Evolutionary conservation across 306 rosid species (phyloP), one percentile per base, ranked within the genome.

Genomic region (Alnus rubra): DNA sequence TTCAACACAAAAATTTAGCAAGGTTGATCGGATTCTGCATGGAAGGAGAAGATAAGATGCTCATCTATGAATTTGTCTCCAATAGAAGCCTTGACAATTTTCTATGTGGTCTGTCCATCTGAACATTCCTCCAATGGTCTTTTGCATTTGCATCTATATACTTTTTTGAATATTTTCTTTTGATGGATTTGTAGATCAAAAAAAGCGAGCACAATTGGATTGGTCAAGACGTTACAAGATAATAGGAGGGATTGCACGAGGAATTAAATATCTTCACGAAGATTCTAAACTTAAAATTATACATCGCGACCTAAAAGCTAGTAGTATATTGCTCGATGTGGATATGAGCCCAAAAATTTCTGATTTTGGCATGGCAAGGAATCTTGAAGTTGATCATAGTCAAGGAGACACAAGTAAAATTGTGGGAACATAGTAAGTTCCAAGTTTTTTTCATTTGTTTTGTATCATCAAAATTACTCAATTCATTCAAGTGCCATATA

Each of bases 241-340:
- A n/a, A 75, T 85, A 2, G 74, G 42, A 0, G 88, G 79, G 13
- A 85, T 85, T 60, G 79, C 81, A 74, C 45, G 56, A 45, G 85
- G 85, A 37, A 49, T 85, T n/a, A 16, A 75, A 4, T 81, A 78
- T 65, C 83, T 81, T 35, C 88, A 81, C 7, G 69, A 85, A 16
- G 86, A 85, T 60, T 85, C 86, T 37, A 33, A 75, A 7, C 79
- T 78, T 31, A 78, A 37, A 47, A 81, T 85, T 71, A 81, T 82
- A 8, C 88, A 82, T 55, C 81, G 85, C 2, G 81, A 81, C 63
- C 83, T 85, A 8, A 85, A 85, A 71, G 72, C 85, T 0, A 81
- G 81, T 3, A 85, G 79, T 3, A 30, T 85, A n/a, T 74, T 85
- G 58, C 47, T 85, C 44, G 88, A 85, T 55, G 53, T 1, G 1